Percentiles rank a stretch among this genome's conserved stretches.
These are phyloP conservation scores for Yamadazyma akitaensis DNA, from an alignment of 805 yeast species.

Conservation along the genomic window DNA sequence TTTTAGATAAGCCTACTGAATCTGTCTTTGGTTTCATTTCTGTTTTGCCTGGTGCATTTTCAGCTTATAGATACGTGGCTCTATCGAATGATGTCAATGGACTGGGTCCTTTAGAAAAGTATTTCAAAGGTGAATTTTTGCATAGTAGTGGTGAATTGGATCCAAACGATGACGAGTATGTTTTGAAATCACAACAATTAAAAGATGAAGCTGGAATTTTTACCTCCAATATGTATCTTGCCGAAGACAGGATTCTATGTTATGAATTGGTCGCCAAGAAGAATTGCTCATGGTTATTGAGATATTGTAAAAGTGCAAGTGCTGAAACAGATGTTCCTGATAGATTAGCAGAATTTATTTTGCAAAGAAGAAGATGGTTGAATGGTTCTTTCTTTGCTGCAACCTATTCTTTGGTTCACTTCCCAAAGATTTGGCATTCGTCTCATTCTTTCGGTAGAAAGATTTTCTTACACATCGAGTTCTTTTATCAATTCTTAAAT, in stretches of 20 bases:
- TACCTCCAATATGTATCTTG: conserved; percentile 66
- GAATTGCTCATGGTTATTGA: conserved; percentile 56
- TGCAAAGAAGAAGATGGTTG: conserved; percentile 67
- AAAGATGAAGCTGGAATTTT: conserved; percentile 52
- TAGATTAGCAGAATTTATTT: conserved; percentile 55
- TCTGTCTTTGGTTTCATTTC: conserved; percentile 62
- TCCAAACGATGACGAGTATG: conserved; percentile 52
- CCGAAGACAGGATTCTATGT: conserved; percentile 67
- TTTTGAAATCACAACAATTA: conserved; percentile 32
- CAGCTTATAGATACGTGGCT: conserved; percentile 61
- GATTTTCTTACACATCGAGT: conserved; percentile 51
- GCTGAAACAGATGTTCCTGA: conserved; percentile 73
- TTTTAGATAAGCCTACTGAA: conserved; percentile 64
- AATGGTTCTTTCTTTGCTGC: conserved; percentile 71
- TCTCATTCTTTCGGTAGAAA: conserved; percentile 51
- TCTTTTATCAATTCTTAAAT: conserved; percentile 51
- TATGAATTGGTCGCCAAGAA: conserved; percentile 60
- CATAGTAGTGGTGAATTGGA: conserved; percentile 56
- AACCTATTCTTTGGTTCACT: conserved; percentile 52
- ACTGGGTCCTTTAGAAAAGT: conserved; percentile 60
- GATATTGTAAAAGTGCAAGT: conserved; percentile 59
- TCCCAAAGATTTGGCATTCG: conserved; percentile 53
- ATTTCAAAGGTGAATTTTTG: conserved; percentile 62
- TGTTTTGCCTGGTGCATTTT: conserved; percentile 67
- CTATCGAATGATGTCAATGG: conserved; percentile 52